Conservation (phyloP, 1,284 basidiomycete species). For the Leccinum griseonigrum region DNA sequence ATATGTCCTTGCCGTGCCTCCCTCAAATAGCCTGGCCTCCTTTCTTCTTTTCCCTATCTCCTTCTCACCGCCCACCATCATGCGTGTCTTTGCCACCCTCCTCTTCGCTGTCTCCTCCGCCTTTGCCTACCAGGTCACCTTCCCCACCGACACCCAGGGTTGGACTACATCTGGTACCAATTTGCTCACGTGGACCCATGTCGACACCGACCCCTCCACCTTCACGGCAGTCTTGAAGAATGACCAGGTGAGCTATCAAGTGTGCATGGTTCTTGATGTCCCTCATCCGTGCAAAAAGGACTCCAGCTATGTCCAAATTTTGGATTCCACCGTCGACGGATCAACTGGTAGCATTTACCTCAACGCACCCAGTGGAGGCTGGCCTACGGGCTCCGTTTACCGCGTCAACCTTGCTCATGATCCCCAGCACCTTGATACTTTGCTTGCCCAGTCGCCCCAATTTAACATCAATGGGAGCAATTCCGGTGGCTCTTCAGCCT, state of each 20-base stretch:
- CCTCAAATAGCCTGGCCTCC: neutral
- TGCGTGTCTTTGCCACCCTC: constrained; percentile 45
- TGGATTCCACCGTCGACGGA: constrained; percentile 51
- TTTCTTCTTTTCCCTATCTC: constrained; percentile 2
- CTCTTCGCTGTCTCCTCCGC: constrained; percentile 54
- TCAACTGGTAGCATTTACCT: constrained; percentile 35
- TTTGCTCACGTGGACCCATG: constrained; percentile 60
- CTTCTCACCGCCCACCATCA: constrained; percentile 28
- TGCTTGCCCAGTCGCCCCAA: constrained; percentile 63
- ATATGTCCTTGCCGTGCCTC: constrained; percentile 1
- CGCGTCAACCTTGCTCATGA: constrained; percentile 68
- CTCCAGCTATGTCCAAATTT: constrained; percentile 36
- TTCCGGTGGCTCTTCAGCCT: constrained; percentile 15
- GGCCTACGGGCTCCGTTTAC: constrained; percentile 53
- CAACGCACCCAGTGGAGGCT: constrained; percentile 56
- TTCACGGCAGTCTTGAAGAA: constrained; percentile 63
- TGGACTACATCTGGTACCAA: constrained; percentile 65
- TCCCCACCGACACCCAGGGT: constrained; percentile 45
- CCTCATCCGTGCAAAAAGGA: constrained; percentile 23
- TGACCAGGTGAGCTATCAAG: constrained; percentile 50
- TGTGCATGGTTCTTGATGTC: neutral
- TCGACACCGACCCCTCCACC: constrained; percentile 59
- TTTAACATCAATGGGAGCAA: constrained; percentile 50
- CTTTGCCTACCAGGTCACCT: constrained; percentile 59
- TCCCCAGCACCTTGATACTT: constrained; percentile 41